Evolutionary conservation across 805 yeast species (phyloP).

Genomic region (Teunomyces atbi): DNA sequence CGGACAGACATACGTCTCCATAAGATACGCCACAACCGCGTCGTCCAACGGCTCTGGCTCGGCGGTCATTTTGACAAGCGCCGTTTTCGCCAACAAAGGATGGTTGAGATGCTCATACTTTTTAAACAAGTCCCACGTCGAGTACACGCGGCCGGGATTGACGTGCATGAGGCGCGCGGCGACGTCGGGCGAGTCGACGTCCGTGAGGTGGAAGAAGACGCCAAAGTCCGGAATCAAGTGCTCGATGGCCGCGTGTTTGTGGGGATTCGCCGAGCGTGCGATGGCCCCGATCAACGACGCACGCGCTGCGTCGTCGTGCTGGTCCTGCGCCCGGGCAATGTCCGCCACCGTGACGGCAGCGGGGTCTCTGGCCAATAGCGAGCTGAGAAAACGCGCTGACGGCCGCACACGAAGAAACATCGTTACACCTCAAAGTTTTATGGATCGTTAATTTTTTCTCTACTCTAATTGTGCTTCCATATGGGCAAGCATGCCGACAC

Average conservation of each 20-base stretch:
- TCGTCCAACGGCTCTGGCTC: constrained; percentile 27
- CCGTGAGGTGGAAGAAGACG: constrained; percentile 8
- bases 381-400: not conserved
- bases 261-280: constrained; percentile 7
- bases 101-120: constrained; percentile 15
- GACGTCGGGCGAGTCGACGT: constrained; percentile 6
- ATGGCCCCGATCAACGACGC: constrained; percentile 9
- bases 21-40: constrained; percentile 4
- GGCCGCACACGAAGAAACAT: not conserved
- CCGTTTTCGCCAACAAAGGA: constrained; percentile 6
- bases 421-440: not conserved
- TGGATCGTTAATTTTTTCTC: not conserved
- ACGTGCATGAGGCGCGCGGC: constrained; percentile 28
- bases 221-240: constrained; percentile 13
- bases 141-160: constrained; percentile 54
- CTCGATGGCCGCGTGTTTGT: constrained; percentile 5
- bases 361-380: constrained; percentile 7
- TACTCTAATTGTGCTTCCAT: constrained; percentile 34
- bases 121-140: constrained; percentile 48
- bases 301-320: constrained; percentile 4
- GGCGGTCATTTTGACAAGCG: not conserved
- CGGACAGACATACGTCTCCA: not conserved
- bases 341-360: constrained; percentile 7
- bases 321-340: not conserved
- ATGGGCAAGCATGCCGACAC: constrained; percentile 49